Percentiles rank a stretch among this genome's conserved stretches.
Evolutionary conservation across 176 grass and related monocot genomes (phyloP).

Genomic region (Cymbopogon citratus): DNA sequence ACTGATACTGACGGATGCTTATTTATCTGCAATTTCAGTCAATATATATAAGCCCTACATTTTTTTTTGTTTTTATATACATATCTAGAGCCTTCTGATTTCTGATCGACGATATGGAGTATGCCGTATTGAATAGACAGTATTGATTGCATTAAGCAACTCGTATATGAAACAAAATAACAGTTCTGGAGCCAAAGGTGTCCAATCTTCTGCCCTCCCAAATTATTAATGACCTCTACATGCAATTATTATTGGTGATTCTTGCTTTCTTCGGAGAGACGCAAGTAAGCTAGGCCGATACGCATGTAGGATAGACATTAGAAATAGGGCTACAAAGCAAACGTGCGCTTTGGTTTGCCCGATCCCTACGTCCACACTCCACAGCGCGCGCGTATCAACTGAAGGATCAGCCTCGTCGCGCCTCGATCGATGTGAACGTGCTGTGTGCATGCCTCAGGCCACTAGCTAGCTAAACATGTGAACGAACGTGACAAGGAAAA

Average conservation of each 20-base stretch:
- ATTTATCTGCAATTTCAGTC: not conserved
- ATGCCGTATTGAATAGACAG: not conserved
- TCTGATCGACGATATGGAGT: not conserved
- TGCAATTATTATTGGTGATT: not conserved
- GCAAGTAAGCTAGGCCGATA: not conserved
- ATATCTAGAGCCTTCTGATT: not conserved
- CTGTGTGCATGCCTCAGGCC: not conserved
- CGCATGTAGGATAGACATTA: no score
- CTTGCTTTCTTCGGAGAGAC: not conserved
- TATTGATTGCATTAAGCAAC: not conserved
- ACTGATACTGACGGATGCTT: not conserved
- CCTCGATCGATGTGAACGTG: not conserved
- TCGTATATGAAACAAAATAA: not conserved
- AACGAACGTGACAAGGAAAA: not conserved
- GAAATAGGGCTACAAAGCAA: no score
- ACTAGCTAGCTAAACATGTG: not conserved
- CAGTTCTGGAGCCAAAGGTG: not conserved
- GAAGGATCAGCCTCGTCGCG: no score
- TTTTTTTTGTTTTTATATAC: not conserved
- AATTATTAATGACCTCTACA: not conserved
- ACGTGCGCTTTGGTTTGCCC: no score
- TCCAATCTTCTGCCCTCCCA: not conserved
- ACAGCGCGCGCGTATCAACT: no score
- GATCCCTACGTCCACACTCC: no score
- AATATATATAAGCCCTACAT: not conserved